Evolutionary conservation across 2,329 filamentous ascomycete species (phyloP).

Genomic region (Metarhizium sp.): DNA sequence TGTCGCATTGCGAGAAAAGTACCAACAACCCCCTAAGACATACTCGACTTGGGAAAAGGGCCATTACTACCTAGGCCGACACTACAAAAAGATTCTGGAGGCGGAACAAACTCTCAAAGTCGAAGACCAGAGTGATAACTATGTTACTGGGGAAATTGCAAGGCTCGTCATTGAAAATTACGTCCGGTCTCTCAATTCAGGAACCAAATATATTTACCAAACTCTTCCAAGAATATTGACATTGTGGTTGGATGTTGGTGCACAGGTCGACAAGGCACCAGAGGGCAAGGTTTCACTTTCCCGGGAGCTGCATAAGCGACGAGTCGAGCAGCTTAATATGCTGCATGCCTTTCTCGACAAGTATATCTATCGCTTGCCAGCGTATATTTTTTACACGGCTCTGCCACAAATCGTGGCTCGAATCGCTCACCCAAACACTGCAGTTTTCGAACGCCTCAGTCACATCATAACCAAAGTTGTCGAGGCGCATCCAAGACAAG

Average conservation of each 20-base stretch:
- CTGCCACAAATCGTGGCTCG: conserved; percentile 92
- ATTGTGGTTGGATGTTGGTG: conserved; percentile 86
- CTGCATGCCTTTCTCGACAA: conserved; percentile 72
- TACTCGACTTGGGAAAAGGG: conserved; percentile 82
- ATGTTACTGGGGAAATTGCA: conserved; percentile 71
- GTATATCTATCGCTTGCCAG: conserved; percentile 62
- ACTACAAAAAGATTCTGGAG: conserved; percentile 94
- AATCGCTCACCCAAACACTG: conserved; percentile 74
- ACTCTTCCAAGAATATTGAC: conserved; percentile 87
- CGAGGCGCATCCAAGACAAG: conserved; percentile 77
- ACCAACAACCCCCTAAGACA: conserved; percentile 69
- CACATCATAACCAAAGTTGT: conserved; percentile 83
- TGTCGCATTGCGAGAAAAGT: conserved; percentile 67
- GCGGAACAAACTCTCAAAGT: conserved; percentile 71
- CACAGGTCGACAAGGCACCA: conserved; percentile 56
- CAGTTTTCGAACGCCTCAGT: conserved; percentile 68
- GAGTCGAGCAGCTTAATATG: conserved; percentile 56
- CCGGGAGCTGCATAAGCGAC: conserved; percentile 40
- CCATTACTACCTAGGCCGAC: conserved; percentile 91
- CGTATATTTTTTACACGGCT: conserved; percentile 72
- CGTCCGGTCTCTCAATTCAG: conserved; percentile 73
- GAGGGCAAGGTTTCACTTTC: conserved; percentile 45
- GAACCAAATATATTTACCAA: conserved; percentile 93
- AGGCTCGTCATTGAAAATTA: conserved; percentile 93
- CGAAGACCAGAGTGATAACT: conserved; percentile 68